Conservation (phyloP, 2,329 filamentous ascomycete species). For the Fusarium hainanense region DNA sequence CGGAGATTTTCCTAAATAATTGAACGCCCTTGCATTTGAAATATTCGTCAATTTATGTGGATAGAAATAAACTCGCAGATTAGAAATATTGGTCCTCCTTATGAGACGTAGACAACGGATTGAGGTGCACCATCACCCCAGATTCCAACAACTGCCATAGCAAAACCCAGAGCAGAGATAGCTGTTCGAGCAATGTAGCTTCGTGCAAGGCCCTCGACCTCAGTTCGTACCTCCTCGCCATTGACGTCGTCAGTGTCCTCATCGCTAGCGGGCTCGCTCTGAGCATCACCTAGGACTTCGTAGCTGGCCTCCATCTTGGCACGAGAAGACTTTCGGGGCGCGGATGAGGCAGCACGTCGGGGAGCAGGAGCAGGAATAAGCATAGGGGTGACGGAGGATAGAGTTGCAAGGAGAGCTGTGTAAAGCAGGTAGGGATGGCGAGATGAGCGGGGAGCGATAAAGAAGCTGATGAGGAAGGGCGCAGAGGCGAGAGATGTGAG, state of each 20-base stretch:
- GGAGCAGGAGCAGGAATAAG: conserved; percentile 55
- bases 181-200: conserved; percentile 66
- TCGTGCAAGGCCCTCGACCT: conserved; percentile 66
- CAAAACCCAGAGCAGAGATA: conserved; percentile 67
- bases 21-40: conserved; percentile 34
- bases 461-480: conserved; percentile 81
- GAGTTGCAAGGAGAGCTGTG: conserved; percentile 75
- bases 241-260: conserved; percentile 67
- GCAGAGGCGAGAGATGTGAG: conserved; percentile 76
- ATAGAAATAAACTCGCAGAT: conserved; percentile 16
- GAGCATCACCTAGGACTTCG: conserved; percentile 71
- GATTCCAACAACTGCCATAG: conserved; percentile 71
- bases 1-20: conserved; percentile 33
- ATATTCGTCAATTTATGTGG: conserved; percentile 30
- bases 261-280: conserved; percentile 61
- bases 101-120: conserved; percentile 51
- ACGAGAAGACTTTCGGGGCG: conserved; percentile 48
- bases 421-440: conserved; percentile 93
- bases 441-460: conserved; percentile 76
- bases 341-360: conserved; percentile 46
- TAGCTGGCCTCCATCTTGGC: conserved; percentile 76
- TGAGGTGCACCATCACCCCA: conserved; percentile 70
- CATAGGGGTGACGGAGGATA: conserved; percentile 67
- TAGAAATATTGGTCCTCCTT: conserved; percentile 8
- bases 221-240: conserved; percentile 69